These are phyloP conservation scores for Melastoma malabathricum DNA, from an alignment of 345 rosid genomes.

Conservation along the genomic window DNA sequence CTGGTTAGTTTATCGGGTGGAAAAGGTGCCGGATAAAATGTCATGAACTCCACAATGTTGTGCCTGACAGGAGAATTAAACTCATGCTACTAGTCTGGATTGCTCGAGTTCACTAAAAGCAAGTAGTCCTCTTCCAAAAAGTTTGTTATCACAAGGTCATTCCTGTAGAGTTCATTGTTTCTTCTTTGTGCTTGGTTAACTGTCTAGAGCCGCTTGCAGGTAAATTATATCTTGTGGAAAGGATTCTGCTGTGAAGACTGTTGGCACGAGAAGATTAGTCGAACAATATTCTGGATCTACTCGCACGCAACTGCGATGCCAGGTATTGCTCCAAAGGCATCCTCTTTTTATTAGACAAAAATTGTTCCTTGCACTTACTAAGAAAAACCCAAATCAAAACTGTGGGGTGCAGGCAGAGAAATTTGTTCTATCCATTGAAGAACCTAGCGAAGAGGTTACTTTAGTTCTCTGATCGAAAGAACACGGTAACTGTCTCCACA, in stretches of 20 bases:
- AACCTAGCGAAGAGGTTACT: conserved; percentile 45
- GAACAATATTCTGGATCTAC: conserved; percentile 66
- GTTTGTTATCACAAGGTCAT: too few species aligned
- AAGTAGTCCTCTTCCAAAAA: too few species aligned
- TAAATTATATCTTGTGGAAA: conserved; percentile 75
- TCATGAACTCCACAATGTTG: too few species aligned
- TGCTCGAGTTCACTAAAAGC: too few species aligned
- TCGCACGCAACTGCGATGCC: conserved; percentile 47
- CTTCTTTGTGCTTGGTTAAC: neutral
- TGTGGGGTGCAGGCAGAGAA: conserved; percentile 59
- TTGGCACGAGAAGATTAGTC: conserved; percentile 61
- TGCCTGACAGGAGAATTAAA: too few species aligned
- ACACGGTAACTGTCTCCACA: too few species aligned
- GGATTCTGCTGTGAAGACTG: conserved; percentile 65
- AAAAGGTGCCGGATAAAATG: too few species aligned
- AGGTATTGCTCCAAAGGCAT: conserved; percentile 22
- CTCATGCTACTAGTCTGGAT: too few species aligned
- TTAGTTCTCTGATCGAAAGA: neutral
- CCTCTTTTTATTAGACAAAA: neutral
- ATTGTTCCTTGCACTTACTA: neutral
- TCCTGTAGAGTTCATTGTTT: neutral
- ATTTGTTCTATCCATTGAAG: conserved; percentile 56
- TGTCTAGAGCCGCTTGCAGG: conserved; percentile 16
- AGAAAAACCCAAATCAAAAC: too few species aligned
- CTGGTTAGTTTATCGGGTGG: too few species aligned